These are phyloP conservation scores for Thuidium tamariscinum DNA, from an alignment of 225 moss, liverwort and hornwort genomes.

Conservation along the genomic window DNA sequence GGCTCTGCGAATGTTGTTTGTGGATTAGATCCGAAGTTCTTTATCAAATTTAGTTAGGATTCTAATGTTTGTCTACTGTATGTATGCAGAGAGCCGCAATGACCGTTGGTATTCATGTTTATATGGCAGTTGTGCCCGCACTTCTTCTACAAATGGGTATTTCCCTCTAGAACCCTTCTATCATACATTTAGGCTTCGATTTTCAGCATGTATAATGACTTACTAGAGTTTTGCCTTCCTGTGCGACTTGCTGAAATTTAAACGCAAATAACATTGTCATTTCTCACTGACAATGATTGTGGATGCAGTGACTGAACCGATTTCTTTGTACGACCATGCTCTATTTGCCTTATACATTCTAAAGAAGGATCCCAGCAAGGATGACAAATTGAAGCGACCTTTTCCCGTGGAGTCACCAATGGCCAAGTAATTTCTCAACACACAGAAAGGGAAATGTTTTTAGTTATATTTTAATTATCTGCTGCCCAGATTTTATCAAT, in stretches of 20 bases:
- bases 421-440: conserved; percentile 30
- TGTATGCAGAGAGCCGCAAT: conserved; percentile 60
- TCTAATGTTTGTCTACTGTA: not conserved
- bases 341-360: conserved; percentile 59
- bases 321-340: conserved; percentile 60
- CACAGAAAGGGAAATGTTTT: not conserved
- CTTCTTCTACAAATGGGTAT: conserved; percentile 68
- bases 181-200: not conserved
- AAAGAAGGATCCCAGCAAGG: conserved; percentile 41
- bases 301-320: conserved; percentile 64
- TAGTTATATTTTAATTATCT: not conserved
- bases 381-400: conserved; percentile 60
- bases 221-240: not conserved
- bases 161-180: not conserved
- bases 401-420: conserved; percentile 54
- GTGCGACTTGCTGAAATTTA: not conserved
- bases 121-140: conserved; percentile 80
- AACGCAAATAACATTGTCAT: not conserved
- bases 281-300: not conserved
- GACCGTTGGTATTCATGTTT: conserved; percentile 65
- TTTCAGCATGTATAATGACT: not conserved
- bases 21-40: not conserved
- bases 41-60: not conserved
- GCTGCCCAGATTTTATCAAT: not conserved
- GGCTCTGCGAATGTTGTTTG: not conserved